These are phyloP conservation scores for Boletus edulis DNA, from an alignment of 768 basidiomycete species.

Conservation along the genomic window DNA sequence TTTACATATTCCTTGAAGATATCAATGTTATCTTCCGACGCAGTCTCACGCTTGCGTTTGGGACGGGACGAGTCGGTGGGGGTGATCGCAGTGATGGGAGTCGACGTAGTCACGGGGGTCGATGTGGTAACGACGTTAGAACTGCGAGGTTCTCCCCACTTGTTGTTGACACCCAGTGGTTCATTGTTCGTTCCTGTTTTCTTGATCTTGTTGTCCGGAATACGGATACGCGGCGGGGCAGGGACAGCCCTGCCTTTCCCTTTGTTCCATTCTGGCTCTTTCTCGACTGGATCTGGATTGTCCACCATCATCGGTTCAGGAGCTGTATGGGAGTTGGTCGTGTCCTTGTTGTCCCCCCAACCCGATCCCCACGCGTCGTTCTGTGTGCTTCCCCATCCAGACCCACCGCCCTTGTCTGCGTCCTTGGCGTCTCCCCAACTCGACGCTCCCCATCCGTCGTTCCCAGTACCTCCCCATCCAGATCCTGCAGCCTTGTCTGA, in stretches of 20 bases:
- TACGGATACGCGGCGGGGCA: slow-evolving; percentile 27
- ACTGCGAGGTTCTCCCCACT: slow-evolving; percentile 10
- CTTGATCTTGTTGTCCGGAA: slow-evolving; percentile 16
- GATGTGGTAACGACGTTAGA: slow-evolving; percentile 5
- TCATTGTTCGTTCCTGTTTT: slow-evolving; percentile 26
- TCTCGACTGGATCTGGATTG: neutral
- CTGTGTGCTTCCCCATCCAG: neutral
- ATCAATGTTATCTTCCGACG: slow-evolving; percentile 21
- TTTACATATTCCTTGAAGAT: slow-evolving; percentile 30
- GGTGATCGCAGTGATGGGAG: slow-evolving; percentile 12
- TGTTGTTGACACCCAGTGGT: slow-evolving; percentile 16
- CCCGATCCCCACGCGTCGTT: slow-evolving; percentile 4
- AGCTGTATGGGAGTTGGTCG: neutral
- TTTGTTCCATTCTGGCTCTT: slow-evolving; percentile 3
- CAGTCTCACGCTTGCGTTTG: slow-evolving; percentile 27
- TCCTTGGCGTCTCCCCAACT: slow-evolving; percentile 5
- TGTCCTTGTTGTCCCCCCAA: slow-evolving; percentile 4
- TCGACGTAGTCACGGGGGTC: slow-evolving; percentile 7
- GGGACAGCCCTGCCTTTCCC: slow-evolving; percentile 9
- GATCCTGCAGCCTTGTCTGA: neutral
- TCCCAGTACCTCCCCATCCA: neutral
- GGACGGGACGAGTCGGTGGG: slow-evolving; percentile 14
- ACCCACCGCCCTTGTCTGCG: neutral
- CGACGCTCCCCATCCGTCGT: neutral
- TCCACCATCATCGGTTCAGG: slow-evolving; percentile 13